These are phyloP conservation scores for Hymenoscyphus albidus DNA, from an alignment of 2,329 filamentous ascomycete genomes.

Conservation along the genomic window DNA sequence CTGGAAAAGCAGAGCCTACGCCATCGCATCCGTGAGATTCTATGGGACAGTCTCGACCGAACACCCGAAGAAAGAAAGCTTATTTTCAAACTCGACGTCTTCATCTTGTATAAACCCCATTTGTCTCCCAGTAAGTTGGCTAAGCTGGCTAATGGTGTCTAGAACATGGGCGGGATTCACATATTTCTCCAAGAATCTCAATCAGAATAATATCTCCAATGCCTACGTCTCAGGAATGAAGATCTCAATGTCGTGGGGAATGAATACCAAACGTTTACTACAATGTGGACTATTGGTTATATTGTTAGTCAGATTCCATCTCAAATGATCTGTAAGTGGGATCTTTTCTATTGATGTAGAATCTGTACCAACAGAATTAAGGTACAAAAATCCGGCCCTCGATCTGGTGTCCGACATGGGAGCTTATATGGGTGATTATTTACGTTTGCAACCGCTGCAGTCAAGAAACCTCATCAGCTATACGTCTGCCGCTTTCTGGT, in stretches of 20 bases:
- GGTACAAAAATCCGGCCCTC: slow-evolving; percentile 51
- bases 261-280: slow-evolving; percentile 40
- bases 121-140: background rate
- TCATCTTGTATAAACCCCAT: slow-evolving; percentile 42
- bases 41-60: slow-evolving; percentile 48
- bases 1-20: slow-evolving; percentile 18
- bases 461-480: slow-evolving; percentile 45
- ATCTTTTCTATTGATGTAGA: background rate
- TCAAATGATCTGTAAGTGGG: slow-evolving; percentile 42
- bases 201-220: slow-evolving; percentile 32
- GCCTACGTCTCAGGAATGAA: slow-evolving; percentile 43
- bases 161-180: slow-evolving; percentile 31
- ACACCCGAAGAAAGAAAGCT: slow-evolving; percentile 47
- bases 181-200: slow-evolving; percentile 31
- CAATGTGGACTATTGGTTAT: slow-evolving; percentile 50
- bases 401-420: slow-evolving; percentile 53
- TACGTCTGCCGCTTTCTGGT: slow-evolving; percentile 51
- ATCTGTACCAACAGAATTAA: background rate
- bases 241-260: slow-evolving; percentile 44
- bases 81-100: slow-evolving; percentile 51
- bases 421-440: slow-evolving; percentile 55
- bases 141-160: slow-evolving; percentile 6
- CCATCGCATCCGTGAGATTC: slow-evolving; percentile 22
- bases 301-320: slow-evolving; percentile 44
- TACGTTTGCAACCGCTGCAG: slow-evolving; percentile 52